Evolutionary conservation across 306 rosid genomes (phyloP).

Genomic region (Calophaca sinica): DNA sequence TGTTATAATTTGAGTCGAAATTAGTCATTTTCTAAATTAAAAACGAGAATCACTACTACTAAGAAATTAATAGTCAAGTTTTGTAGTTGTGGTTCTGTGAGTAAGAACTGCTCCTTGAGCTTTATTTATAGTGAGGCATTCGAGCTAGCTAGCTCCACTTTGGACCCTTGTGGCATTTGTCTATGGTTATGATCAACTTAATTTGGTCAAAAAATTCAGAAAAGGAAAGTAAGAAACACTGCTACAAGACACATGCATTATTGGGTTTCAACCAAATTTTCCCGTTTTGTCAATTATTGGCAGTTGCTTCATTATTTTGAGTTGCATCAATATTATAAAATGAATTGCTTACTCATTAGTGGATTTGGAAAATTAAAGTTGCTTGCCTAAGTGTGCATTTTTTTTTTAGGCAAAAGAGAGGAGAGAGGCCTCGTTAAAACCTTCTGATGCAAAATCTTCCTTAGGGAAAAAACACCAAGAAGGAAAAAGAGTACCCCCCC

Average conservation of each 20-base stretch:
- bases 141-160: conserved; percentile 27
- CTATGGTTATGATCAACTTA: conserved; percentile 26
- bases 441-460: too few relatives aligned
- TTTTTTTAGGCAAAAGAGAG: too few relatives aligned
- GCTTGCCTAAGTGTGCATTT: background rate
- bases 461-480: too few relatives aligned
- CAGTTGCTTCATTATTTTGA: background rate
- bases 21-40: conserved; percentile 43
- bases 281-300: background rate
- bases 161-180: conserved; percentile 32
- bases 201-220: conserved; percentile 39
- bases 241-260: background rate
- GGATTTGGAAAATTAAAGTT: background rate
- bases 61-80: conserved; percentile 24
- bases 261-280: conserved; percentile 47
- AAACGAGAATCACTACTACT: conserved; percentile 3
- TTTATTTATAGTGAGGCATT: conserved; percentile 50
- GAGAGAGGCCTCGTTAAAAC: too few relatives aligned
- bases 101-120: background rate
- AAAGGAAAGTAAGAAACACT: background rate
- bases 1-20: conserved; percentile 28
- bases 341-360: background rate
- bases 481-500: too few relatives aligned
- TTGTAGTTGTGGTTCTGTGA: conserved; percentile 27
- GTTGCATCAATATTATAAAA: background rate